Evolutionary conservation across 371 early-diverging fungal genomes (phyloP).

Genomic region (Dinochytrium kinnereticum): DNA sequence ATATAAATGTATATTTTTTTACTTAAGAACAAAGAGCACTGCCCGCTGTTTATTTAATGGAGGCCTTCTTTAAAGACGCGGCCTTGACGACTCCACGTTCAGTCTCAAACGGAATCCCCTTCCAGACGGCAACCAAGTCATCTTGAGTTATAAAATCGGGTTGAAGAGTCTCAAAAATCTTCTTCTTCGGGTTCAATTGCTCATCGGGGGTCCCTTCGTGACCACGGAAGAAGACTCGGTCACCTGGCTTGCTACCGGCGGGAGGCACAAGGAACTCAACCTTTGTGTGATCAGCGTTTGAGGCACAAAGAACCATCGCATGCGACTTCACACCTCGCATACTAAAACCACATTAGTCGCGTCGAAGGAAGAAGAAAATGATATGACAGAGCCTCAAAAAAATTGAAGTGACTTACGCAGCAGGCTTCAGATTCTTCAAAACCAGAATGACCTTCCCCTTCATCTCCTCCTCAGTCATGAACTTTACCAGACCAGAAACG

Average conservation of each 20-base stretch:
- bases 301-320: constrained; percentile 95
- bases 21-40: background rate
- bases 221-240: constrained; percentile 88
- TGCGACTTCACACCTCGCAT: constrained; percentile 95
- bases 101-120: constrained; percentile 50
- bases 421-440: constrained; percentile 94
- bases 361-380: background rate
- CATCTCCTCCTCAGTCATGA: constrained; percentile 78
- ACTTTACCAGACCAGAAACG: constrained; percentile 92
- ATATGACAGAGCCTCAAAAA: background rate
- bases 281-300: constrained; percentile 79
- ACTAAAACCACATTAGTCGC: constrained; percentile 34
- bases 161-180: constrained; percentile 95
- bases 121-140: constrained; percentile 71
- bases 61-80: constrained; percentile 40
- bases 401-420: constrained; percentile 44
- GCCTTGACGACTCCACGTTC: constrained; percentile 53
- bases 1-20: background rate
- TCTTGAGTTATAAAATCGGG: constrained; percentile 87
- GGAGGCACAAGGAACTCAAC: constrained; percentile 93
- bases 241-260: constrained; percentile 85
- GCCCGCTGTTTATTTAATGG: constrained; percentile 44
- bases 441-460: constrained; percentile 67
- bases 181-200: constrained; percentile 95
- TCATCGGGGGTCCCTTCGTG: constrained; percentile 86